Percentiles rank a stretch among this genome's conserved stretches.
Evolutionary conservation across 2,329 filamentous ascomycete species (phyloP).

Genomic region (Magnaporthiopsis incrustans): DNA sequence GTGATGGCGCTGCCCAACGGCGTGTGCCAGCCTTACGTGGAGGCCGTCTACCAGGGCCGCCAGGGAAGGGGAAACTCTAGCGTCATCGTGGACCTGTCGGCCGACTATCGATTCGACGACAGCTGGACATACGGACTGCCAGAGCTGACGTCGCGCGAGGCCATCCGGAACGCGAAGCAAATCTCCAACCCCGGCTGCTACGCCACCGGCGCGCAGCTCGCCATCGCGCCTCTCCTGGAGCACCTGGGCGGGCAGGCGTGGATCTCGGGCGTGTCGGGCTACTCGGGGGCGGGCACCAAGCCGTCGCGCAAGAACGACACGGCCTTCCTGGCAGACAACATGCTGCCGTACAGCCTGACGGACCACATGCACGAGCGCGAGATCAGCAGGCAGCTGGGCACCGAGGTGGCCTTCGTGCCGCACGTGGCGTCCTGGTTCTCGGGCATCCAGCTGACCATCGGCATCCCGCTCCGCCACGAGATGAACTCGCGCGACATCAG

Average conservation of each 20-base stretch:
- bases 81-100: slow-evolving; percentile 88
- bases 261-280: slow-evolving; percentile 86
- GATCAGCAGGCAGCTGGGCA: slow-evolving; percentile 68
- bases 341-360: slow-evolving; percentile 85
- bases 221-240: slow-evolving; percentile 72
- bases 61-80: slow-evolving; percentile 36
- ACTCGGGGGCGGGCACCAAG: slow-evolving; percentile 92
- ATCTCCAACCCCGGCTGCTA: slow-evolving; percentile 96
- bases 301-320: slow-evolving; percentile 91
- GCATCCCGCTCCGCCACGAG: slow-evolving; percentile 73
- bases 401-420: slow-evolving; percentile 74
- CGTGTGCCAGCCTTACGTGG: slow-evolving; percentile 88
- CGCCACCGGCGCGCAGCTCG: slow-evolving; percentile 85
- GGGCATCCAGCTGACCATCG: slow-evolving; percentile 87
- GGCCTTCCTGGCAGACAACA: slow-evolving; percentile 71
- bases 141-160: slow-evolving; percentile 69
- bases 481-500: slow-evolving; percentile 91
- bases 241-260: slow-evolving; percentile 71
- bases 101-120: slow-evolving; percentile 85
- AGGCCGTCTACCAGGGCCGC: slow-evolving; percentile 69
- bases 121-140: slow-evolving; percentile 87
- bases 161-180: slow-evolving; percentile 69
- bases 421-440: slow-evolving; percentile 98
- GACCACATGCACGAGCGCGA: slow-evolving; percentile 94
- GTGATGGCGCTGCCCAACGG: slow-evolving; percentile 95